phyloP scores from a whole-genome alignment of 805 yeast species.

The Candida ovalis region DNA sequence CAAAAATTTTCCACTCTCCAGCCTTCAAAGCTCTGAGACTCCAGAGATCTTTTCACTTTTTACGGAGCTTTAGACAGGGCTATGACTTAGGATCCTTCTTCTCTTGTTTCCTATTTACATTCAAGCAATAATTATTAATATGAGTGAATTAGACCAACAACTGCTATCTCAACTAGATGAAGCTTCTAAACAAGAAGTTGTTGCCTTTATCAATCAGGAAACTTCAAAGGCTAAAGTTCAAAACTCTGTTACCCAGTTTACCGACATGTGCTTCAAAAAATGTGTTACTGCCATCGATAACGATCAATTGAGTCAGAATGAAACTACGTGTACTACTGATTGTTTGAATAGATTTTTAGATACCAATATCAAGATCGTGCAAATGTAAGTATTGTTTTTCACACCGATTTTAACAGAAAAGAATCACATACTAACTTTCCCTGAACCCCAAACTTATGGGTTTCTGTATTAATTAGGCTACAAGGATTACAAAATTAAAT shows the following conservation, averaged over 20 bases:
- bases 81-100: too few relatives aligned
- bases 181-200: conserved; percentile 65
- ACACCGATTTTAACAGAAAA: background rate
- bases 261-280: conserved; percentile 86
- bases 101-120: too few relatives aligned
- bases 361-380: conserved; percentile 80
- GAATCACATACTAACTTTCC: conserved; percentile 8
- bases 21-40: background rate
- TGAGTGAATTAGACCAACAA: conserved; percentile 28
- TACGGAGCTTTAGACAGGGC: too few relatives aligned
- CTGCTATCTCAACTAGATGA: conserved; percentile 49
- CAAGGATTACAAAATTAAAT: conserved; percentile 16
- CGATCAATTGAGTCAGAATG: conserved; percentile 50
- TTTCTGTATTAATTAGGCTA: conserved; percentile 6
- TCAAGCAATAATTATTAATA: too few relatives aligned
- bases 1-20: background rate
- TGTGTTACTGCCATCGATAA: conserved; percentile 54
- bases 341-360: conserved; percentile 86
- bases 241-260: conserved; percentile 79
- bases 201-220: conserved; percentile 75
- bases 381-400: conserved; percentile 31
- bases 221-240: conserved; percentile 85
- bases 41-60: too few relatives aligned
- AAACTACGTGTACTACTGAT: conserved; percentile 70
- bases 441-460: background rate